Base-by-base conservation (phyloP, 495 filamentous ascomycete genomes). In the Neurospora hispaniola region DNA sequence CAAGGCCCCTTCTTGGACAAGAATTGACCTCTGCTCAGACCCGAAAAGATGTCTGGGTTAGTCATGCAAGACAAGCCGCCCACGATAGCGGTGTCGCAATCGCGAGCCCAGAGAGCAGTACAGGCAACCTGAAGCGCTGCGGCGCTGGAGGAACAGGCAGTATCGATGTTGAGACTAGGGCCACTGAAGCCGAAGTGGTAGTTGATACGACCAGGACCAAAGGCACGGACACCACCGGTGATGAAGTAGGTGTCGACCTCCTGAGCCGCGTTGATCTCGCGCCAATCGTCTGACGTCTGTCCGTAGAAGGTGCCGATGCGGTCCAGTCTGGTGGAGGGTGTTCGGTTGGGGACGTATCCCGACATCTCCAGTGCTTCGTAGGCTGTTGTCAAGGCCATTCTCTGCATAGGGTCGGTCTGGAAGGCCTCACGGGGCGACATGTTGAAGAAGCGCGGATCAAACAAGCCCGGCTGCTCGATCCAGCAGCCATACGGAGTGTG, bases 181-280 rank as follows among this genome's bases (percentile, higher is more conserved):
- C 94, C 94, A 74, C 89, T 91, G 79, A 97, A 96, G 71, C 94
- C 94, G 79, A 97, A 93, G 77, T 92, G 91, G 70, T 88, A 88
- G 76, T 96, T 97, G 78, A 97, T 94, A 41, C 94, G 88, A 4
- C 94, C 94, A 0, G 94, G 93, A 2, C 90, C 91, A 73, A 97
- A 97, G 18, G 94, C 94, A 54, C 93, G 88, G 20, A 94, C 91
- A 76, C 92, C 94, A 69, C 94, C 94, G 0, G 94, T 93, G 78
- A 97, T 97, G 82, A 90, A 97, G 79, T 97, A 97, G 1, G 94
- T 97, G 79, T 97, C 94, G 72, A 97, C 90, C 73, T 97, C 92
- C 76, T 98, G 90, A 18, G 91, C 91, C 69, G 91, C 93, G 80
- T 96, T 96, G 75, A 96, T 91, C 75, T 97, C 94, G 81, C 92